Conservation (phyloP, 192 early-diverging fungal genomes). For the Coemansia sp. region DNA sequence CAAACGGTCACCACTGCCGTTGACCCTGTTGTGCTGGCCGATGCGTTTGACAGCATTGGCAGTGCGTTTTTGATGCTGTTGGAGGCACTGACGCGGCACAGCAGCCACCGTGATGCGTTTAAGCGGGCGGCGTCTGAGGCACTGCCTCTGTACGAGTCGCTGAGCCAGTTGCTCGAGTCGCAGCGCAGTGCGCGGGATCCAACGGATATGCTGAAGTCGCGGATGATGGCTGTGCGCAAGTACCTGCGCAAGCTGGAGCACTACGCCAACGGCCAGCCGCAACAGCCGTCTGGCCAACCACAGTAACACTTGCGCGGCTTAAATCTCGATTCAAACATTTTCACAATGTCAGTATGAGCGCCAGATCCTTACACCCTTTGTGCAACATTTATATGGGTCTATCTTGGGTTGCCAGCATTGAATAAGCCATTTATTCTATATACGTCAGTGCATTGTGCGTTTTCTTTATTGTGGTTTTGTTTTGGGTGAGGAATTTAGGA, state of each 20-base stretch:
- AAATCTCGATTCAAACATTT: too few species aligned
- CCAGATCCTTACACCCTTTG: too few species aligned
- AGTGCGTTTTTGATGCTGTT: conserved; percentile 45
- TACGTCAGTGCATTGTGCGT: too few species aligned
- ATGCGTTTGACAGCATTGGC: conserved; percentile 38
- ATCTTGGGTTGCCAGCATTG: too few species aligned
- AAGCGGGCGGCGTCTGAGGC: conserved; percentile 40
- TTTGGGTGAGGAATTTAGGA: too few species aligned
- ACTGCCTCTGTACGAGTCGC: conserved; percentile 24
- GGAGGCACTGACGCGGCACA: conserved; percentile 47
- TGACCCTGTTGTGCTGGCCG: conserved; percentile 5
- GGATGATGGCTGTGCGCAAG: conserved; percentile 15
- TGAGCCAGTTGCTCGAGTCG: conserved; percentile 14
- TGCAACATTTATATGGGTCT: too few species aligned
- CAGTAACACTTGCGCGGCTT: too few species aligned
- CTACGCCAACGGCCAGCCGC: conserved; percentile 19
- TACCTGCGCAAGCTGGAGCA: conserved; percentile 40
- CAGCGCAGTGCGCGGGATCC: neutral
- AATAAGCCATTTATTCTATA: too few species aligned
- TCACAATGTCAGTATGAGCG: too few species aligned
- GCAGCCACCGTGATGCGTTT: conserved; percentile 45
- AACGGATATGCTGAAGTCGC: neutral
- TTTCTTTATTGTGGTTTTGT: too few species aligned
- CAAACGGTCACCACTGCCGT: conserved; percentile 10
- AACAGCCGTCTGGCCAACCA: neutral